Evolutionary conservation across 2,329 filamentous ascomycete genomes (phyloP).

Genomic region (Daldinia sp.): DNA sequence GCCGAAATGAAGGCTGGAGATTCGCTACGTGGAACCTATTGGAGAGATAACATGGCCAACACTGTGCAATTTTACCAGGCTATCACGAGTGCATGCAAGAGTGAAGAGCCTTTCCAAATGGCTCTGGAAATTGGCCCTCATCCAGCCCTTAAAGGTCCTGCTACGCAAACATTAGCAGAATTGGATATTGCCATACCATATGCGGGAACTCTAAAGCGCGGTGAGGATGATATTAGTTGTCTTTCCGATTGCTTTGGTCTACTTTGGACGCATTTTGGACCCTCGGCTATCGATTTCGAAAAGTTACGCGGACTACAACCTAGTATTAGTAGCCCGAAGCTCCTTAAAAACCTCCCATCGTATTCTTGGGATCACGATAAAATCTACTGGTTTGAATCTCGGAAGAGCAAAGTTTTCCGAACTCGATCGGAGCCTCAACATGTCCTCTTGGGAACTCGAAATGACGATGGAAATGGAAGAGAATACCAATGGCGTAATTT

Average conservation of each 20-base stretch:
- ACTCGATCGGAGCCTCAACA: neutral
- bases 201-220: neutral
- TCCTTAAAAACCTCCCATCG: neutral
- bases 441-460: neutral
- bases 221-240: neutral
- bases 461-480: neutral
- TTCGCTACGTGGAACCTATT: constrained; percentile 42
- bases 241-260: constrained; percentile 8
- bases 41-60: constrained; percentile 47
- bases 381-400: neutral
- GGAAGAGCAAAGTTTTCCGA: neutral
- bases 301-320: neutral
- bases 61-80: constrained; percentile 49
- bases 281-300: neutral
- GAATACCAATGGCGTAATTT: neutral
- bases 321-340: neutral
- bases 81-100: constrained; percentile 6
- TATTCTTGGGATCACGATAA: neutral
- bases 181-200: constrained; percentile 1
- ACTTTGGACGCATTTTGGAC: constrained; percentile 9
- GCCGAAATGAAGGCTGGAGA: neutral
- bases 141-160: constrained; percentile 49
- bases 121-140: constrained; percentile 49
- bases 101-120: neutral
- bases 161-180: constrained; percentile 43